phyloP scores from a whole-genome alignment of 768 basidiomycete genomes.

The Tylopilus cervinicoccineus region DNA sequence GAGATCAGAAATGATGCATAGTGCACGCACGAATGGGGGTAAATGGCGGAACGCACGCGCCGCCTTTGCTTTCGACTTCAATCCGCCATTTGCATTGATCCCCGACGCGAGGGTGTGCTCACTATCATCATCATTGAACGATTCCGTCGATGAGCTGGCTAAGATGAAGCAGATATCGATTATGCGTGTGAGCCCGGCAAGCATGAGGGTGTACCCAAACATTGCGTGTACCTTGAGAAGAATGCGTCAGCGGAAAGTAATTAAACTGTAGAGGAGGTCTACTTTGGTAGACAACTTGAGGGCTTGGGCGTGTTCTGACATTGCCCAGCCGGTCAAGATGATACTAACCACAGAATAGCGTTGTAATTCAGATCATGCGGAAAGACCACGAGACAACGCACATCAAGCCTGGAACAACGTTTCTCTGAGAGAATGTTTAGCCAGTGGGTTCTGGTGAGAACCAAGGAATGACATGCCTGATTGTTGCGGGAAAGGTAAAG shows the following conservation, averaged over 20 bases:
- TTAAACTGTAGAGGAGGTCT: not conserved
- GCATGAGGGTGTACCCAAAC: constrained; percentile 84
- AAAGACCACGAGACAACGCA: constrained; percentile 34
- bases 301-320: constrained; percentile 86
- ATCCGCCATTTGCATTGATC: constrained; percentile 10
- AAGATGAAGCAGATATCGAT: constrained; percentile 81
- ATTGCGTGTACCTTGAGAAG: constrained; percentile 63
- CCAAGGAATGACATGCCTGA: constrained; percentile 42
- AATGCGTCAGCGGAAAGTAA: not conserved
- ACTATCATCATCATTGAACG: constrained; percentile 50
- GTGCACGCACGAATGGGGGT: constrained; percentile 75
- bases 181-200: constrained; percentile 75
- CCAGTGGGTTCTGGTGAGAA: not conserved
- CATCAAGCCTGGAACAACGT: constrained; percentile 80
- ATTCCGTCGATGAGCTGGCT: constrained; percentile 29
- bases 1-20: not conserved
- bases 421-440: constrained; percentile 43
- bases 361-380: not conserved
- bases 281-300: constrained; percentile 84
- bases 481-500: constrained; percentile 78
- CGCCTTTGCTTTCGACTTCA: constrained; percentile 32
- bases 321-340: constrained; percentile 90
- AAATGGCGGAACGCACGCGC: constrained; percentile 75
- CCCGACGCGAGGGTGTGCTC: constrained; percentile 62
- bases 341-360: constrained; percentile 43